These are phyloP conservation scores for Patellaria atrata DNA, from an alignment of 495 filamentous ascomycete genomes.

Conservation along the genomic window DNA sequence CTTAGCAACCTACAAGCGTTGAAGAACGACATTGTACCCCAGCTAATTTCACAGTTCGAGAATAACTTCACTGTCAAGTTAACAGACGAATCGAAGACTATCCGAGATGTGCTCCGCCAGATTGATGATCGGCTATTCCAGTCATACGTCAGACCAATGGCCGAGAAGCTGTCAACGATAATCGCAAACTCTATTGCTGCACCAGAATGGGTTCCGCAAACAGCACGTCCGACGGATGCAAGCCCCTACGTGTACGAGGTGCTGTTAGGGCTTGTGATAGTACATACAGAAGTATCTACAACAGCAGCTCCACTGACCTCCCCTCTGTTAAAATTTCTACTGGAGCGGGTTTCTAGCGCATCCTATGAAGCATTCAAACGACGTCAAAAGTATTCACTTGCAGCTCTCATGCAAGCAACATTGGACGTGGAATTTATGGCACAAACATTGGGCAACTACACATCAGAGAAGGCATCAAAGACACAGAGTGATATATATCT, in stretches of 20 bases:
- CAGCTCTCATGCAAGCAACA: conserved; percentile 89
- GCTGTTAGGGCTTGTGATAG: conserved; percentile 66
- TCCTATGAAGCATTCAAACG: conserved; percentile 42
- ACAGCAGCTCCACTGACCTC: conserved; percentile 46
- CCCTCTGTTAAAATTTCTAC: conserved; percentile 63
- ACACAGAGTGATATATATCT: conserved; percentile 79
- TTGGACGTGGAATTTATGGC: conserved; percentile 94
- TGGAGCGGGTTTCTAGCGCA: conserved; percentile 53
- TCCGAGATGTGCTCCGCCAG: conserved; percentile 75
- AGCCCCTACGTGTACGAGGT: conserved; percentile 78
- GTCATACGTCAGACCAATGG: conserved; percentile 67
- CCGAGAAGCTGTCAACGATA: conserved; percentile 43
- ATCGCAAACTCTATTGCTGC: conserved; percentile 57
- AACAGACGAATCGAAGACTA: conserved; percentile 77
- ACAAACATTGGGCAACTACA: conserved; percentile 78
- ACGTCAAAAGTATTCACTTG: conserved; percentile 48
- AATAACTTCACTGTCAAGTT: conserved; percentile 77
- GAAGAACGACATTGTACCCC: conserved; percentile 60
- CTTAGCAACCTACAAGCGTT: conserved; percentile 77
- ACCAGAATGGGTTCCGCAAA: conserved; percentile 52
- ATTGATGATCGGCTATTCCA: conserved; percentile 83
- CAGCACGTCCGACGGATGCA: conserved; percentile 37
- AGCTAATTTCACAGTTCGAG: conserved; percentile 76
- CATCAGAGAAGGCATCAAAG: conserved; percentile 63
- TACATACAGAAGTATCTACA: conserved; percentile 83